Evolutionary conservation across 345 rosid species (phyloP).

Genomic region (Angophora floribunda): DNA sequence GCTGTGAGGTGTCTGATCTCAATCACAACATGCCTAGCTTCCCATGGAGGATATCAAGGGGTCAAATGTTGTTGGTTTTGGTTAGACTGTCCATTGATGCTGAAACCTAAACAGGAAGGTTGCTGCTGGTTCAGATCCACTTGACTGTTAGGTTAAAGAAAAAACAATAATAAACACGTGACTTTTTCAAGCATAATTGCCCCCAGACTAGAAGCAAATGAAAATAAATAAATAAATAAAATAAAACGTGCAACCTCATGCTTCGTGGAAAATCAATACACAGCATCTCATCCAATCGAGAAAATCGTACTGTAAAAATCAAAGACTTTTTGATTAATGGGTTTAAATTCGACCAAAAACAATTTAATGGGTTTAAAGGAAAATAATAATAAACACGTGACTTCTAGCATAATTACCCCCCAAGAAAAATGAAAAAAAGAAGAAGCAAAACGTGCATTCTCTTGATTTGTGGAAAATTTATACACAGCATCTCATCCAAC

Average conservation of each 20-base stretch:
- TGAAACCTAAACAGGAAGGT: not conserved
- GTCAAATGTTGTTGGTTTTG: not conserved
- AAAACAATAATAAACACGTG: not conserved
- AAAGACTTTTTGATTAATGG: not conserved
- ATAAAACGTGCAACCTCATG: not conserved
- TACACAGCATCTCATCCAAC: not conserved
- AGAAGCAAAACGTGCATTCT: not conserved
- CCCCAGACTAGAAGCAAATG: not conserved
- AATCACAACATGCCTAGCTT: not conserved
- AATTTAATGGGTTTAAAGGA: no score
- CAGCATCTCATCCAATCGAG: not conserved
- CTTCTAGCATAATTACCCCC: not conserved
- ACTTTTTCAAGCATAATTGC: not conserved
- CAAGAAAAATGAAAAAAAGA: not conserved
- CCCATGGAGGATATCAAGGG: not conserved
- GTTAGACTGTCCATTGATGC: not conserved
- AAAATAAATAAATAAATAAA: not conserved
- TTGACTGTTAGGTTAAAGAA: not conserved
- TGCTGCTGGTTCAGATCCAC: not conserved
- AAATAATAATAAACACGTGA: not conserved
- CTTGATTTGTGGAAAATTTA: not conserved
- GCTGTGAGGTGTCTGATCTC: not conserved
- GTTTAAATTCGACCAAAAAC: not conserved
- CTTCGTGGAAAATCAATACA: not conserved
- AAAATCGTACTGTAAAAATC: not conserved